A percentile compares a stretch with the other conserved stretches of the same genome.
Conservation (phyloP, 495 filamentous ascomycete species). For the Penicillium cataractarum region DNA sequence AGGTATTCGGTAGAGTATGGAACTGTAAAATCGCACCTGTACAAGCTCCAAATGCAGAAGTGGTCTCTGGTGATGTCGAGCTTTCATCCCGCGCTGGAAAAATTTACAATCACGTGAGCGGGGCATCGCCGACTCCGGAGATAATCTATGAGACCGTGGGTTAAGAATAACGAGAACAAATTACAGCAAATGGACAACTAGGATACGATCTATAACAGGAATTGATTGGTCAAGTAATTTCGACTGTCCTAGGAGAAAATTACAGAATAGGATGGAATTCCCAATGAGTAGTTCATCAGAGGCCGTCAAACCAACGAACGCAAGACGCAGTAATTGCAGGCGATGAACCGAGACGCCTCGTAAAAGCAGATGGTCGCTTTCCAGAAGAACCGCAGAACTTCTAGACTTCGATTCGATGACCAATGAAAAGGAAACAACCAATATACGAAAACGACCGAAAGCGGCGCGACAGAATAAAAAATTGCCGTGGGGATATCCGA, state of each 20-base stretch:
- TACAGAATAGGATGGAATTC: neutral
- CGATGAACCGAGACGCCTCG: neutral
- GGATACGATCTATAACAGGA: neutral
- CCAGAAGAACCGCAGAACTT: slow-evolving; percentile 2
- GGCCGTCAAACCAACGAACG: neutral
- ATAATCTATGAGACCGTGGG: neutral
- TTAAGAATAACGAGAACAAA: neutral
- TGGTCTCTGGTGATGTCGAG: slow-evolving; percentile 3
- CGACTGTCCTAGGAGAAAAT: neutral
- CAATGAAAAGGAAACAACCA: slow-evolving; percentile 2
- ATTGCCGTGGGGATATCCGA: slow-evolving; percentile 42
- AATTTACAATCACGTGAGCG: slow-evolving; percentile 24
- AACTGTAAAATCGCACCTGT: slow-evolving; percentile 9
- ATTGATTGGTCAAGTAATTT: neutral
- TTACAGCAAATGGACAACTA: neutral
- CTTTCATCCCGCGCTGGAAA: slow-evolving; percentile 16
- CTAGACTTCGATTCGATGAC: slow-evolving; percentile 18
- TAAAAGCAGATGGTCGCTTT: neutral
- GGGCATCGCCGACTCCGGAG: slow-evolving; percentile 10
- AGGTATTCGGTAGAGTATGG: neutral
- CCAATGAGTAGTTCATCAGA: neutral
- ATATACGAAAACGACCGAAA: slow-evolving; percentile 17
- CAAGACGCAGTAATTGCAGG: neutral
- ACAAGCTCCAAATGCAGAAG: slow-evolving; percentile 7
- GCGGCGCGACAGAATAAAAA: slow-evolving; percentile 13